phyloP scores from a whole-genome alignment of 2,329 filamentous ascomycete species.

The Penicillium polonicum region DNA sequence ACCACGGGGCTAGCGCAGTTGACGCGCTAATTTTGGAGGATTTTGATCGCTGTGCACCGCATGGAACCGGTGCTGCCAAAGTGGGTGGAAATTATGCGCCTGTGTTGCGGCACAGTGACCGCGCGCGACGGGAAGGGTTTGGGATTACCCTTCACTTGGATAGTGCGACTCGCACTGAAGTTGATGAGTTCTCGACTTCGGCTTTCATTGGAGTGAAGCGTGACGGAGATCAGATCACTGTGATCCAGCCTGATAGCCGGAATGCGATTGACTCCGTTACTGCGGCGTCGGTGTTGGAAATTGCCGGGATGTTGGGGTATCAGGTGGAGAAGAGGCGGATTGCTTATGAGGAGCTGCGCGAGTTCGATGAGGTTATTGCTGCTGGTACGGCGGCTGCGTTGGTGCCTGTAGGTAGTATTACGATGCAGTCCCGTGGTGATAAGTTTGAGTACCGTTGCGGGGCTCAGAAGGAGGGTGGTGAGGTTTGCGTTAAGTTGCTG shows the following conservation, averaged over 20 bases:
- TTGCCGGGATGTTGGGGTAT: constrained; percentile 77
- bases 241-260: constrained; percentile 83
- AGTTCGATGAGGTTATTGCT: constrained; percentile 79
- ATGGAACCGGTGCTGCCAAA: constrained; percentile 88
- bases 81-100: constrained; percentile 95
- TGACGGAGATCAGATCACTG: constrained; percentile 60
- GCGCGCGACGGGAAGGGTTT: constrained; percentile 72
- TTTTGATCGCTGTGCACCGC: constrained; percentile 89
- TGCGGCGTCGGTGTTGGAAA: constrained; percentile 71
- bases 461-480: constrained; percentile 54
- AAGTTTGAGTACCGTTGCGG: constrained; percentile 55
- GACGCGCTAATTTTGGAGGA: constrained; percentile 84
- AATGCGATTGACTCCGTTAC: constrained; percentile 88
- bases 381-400: constrained; percentile 88
- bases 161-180: constrained; percentile 75
- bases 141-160: constrained; percentile 96
- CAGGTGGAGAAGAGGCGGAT: constrained; percentile 71
- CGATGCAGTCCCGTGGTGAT: constrained; percentile 60
- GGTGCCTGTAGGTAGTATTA: constrained; percentile 89
- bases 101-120: constrained; percentile 82
- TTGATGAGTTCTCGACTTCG: constrained; percentile 95
- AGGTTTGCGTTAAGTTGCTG: constrained; percentile 70
- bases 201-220: constrained; percentile 81
- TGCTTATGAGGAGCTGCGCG: constrained; percentile 59
- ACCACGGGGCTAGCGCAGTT: constrained; percentile 88